Conservation (phyloP, 495 filamentous ascomycete species). For the Trypethelium eluteriae region DNA sequence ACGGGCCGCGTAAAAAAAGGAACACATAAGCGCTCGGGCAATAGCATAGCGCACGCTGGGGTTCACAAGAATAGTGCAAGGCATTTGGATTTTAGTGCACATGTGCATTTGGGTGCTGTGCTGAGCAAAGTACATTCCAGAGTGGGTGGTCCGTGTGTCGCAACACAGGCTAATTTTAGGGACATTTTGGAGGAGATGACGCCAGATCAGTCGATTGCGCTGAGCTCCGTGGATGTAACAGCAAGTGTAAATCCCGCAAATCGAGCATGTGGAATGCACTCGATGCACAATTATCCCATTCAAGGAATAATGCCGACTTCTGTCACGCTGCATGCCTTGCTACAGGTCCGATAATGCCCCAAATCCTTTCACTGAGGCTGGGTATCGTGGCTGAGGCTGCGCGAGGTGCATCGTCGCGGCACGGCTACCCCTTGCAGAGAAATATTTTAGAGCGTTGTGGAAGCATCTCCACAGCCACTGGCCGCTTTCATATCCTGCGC, state of each 20-base stretch:
- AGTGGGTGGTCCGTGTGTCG: not conserved
- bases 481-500: not conserved
- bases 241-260: not conserved
- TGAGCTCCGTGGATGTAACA: too few species aligned
- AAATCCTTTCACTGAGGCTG: slow-evolving; percentile 9
- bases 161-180: not conserved
- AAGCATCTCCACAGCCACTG: not conserved
- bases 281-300: not conserved
- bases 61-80: slow-evolving; percentile 6
- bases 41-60: not conserved
- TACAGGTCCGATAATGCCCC: slow-evolving; percentile 3
- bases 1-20: not conserved
- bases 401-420: not conserved
- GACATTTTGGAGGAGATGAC: not conserved
- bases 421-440: not conserved
- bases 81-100: not conserved
- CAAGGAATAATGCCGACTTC: not conserved
- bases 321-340: not conserved
- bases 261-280: not conserved
- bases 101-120: not conserved
- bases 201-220: not conserved
- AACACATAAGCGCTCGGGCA: not conserved
- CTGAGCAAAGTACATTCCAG: not conserved
- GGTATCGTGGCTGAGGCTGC: slow-evolving; percentile 2
- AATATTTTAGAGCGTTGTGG: not conserved